Percentiles rank a stretch among this genome's conserved stretches.
Evolutionary conservation across 2,329 filamentous ascomycete genomes (phyloP).

Genomic region (Malbranchea cinnamomea): DNA sequence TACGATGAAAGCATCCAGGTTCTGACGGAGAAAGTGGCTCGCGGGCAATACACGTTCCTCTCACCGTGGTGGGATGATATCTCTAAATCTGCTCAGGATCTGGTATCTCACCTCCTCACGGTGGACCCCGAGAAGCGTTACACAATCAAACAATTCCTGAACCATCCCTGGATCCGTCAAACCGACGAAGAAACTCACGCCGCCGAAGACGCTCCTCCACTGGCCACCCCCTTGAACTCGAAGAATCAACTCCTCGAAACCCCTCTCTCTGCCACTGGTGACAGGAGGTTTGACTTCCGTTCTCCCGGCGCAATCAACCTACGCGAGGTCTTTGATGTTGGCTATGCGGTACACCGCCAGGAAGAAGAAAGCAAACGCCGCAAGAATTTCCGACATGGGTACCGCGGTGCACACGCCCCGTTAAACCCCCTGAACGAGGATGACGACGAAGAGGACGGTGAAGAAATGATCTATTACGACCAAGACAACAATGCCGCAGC

Average conservation of each 20-base stretch:
- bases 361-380: constrained; percentile 89
- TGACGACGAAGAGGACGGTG: constrained; percentile 46
- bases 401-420: constrained; percentile 44
- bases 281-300: constrained; percentile 75
- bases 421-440: constrained; percentile 55
- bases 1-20: constrained; percentile 97
- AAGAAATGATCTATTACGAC: constrained; percentile 34
- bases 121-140: constrained; percentile 93
- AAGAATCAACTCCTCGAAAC: constrained; percentile 44
- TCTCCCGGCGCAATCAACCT: constrained; percentile 90
- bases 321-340: constrained; percentile 92
- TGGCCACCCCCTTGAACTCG: constrained; percentile 48
- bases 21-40: constrained; percentile 91
- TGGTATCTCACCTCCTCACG: constrained; percentile 83
- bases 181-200: constrained; percentile 53
- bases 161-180: constrained; percentile 82
- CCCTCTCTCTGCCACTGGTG: constrained; percentile 31
- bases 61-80: constrained; percentile 99
- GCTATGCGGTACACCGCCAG: constrained; percentile 93
- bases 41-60: constrained; percentile 91
- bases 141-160: constrained; percentile 80
- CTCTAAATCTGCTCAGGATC: constrained; percentile 81
- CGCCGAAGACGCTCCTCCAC: constrained; percentile 53
- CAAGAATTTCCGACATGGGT: constrained; percentile 63
- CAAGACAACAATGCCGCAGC: constrained; percentile 21